Evolutionary conservation across 768 basidiomycete species (phyloP).

Genomic region (Pleurotus eryngii): DNA sequence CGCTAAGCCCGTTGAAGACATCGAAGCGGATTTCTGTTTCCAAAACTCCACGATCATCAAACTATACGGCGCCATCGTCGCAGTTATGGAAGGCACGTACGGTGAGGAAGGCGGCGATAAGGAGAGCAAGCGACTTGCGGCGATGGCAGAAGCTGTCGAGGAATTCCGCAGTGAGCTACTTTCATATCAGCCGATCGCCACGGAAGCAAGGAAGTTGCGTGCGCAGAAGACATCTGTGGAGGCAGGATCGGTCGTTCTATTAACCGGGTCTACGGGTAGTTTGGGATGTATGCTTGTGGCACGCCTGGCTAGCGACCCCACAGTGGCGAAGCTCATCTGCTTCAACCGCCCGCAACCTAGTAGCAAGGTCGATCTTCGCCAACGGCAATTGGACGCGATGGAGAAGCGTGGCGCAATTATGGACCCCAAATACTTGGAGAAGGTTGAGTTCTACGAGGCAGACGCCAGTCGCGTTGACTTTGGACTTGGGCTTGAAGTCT

Average conservation of each 20-base stretch:
- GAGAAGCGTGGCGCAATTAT: slow-evolving; percentile 25
- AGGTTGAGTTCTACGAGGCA: slow-evolving; percentile 24
- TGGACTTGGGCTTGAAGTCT: slow-evolving; percentile 20
- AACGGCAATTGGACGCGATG: slow-evolving; percentile 28
- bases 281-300: slow-evolving; percentile 31
- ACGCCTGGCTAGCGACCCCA: slow-evolving; percentile 21
- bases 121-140: slow-evolving; percentile 16
- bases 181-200: slow-evolving; percentile 8
- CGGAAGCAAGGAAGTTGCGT: not conserved
- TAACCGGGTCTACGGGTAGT: slow-evolving; percentile 38
- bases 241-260: slow-evolving; percentile 22
- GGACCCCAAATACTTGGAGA: slow-evolving; percentile 22
- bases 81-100: slow-evolving; percentile 17
- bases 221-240: slow-evolving; percentile 2
- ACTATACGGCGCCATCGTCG: slow-evolving; percentile 16
- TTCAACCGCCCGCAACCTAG: slow-evolving; percentile 21
- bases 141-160: slow-evolving; percentile 26
- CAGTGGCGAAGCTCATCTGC: slow-evolving; percentile 26
- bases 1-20: slow-evolving; percentile 14
- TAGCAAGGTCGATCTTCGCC: slow-evolving; percentile 11
- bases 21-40: slow-evolving; percentile 27
- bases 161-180: slow-evolving; percentile 19
- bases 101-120: slow-evolving; percentile 1
- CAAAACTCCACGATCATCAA: slow-evolving; percentile 26
- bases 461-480: slow-evolving; percentile 24